Conservation (phyloP, 2,329 filamentous ascomycete species). For the Lachnellula arida region DNA sequence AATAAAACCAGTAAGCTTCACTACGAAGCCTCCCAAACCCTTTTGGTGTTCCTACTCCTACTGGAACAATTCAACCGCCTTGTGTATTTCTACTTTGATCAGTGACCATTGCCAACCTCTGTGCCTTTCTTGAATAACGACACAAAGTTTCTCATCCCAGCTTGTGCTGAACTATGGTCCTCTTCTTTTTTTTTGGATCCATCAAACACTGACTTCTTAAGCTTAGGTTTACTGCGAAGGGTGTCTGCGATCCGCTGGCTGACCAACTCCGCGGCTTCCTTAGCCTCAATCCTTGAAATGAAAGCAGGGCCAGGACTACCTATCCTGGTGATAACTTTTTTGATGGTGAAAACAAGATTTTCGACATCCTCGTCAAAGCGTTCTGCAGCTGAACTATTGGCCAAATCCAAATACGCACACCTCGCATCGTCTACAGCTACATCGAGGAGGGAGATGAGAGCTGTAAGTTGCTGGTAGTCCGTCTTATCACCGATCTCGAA, state of each 20-base stretch:
- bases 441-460: slow-evolving; percentile 65
- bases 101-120: neutral
- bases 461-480: slow-evolving; percentile 64
- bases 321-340: slow-evolving; percentile 57
- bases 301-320: slow-evolving; percentile 69
- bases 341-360: slow-evolving; percentile 54
- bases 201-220: slow-evolving; percentile 58
- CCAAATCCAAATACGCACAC: slow-evolving; percentile 27
- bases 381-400: slow-evolving; percentile 36
- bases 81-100: neutral
- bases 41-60: neutral
- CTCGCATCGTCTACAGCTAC: slow-evolving; percentile 65
- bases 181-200: slow-evolving; percentile 32
- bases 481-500: slow-evolving; percentile 53
- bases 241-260: slow-evolving; percentile 66
- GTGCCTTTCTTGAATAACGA: neutral
- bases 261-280: slow-evolving; percentile 70
- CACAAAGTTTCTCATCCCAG: slow-evolving; percentile 26
- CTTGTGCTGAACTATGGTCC: slow-evolving; percentile 28
- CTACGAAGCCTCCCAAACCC: slow-evolving; percentile 3
- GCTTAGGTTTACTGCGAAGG: slow-evolving; percentile 63
- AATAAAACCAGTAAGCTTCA: slow-evolving; percentile 16
- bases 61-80: neutral
- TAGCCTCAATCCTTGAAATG: slow-evolving; percentile 69
- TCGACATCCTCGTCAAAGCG: slow-evolving; percentile 71